Evolutionary conservation across 768 basidiomycete genomes (phyloP).

Genomic region (Russula griseocarnosa): DNA sequence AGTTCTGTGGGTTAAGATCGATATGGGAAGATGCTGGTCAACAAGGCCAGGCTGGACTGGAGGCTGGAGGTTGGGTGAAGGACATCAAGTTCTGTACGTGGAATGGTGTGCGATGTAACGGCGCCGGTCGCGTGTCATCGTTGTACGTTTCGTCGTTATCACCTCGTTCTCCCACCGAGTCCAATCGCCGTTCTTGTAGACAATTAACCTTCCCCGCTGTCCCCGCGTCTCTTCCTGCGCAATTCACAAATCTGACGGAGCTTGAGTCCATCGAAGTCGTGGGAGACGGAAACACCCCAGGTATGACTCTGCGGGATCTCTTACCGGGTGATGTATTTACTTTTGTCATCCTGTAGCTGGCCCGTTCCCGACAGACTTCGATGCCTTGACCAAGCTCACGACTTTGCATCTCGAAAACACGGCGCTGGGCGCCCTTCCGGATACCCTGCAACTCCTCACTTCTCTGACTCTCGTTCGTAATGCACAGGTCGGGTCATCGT

Average conservation of each 20-base stretch:
- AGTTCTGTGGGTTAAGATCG: conserved; percentile 47
- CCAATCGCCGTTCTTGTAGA: conserved; percentile 26
- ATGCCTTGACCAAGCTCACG: conserved; percentile 37
- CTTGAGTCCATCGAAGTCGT: conserved; percentile 40
- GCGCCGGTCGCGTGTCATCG: conserved; percentile 39
- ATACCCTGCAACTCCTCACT: conserved; percentile 36
- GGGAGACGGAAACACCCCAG: conserved; percentile 43
- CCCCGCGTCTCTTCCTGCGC: conserved; percentile 42
- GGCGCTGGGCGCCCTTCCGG: conserved; percentile 37
- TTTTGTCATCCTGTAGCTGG: conserved; percentile 36
- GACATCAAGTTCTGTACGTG: conserved; percentile 46
- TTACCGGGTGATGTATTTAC: conserved; percentile 5
- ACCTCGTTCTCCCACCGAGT: neutral
- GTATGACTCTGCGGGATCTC: conserved; percentile 31
- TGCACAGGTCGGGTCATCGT: conserved; percentile 37
- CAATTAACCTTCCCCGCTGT: conserved; percentile 46
- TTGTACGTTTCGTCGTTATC: conserved; percentile 37
- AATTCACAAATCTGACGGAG: conserved; percentile 40
- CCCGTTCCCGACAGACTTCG: conserved; percentile 40
- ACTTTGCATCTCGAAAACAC: conserved; percentile 44
- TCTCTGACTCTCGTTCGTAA: conserved; percentile 42
- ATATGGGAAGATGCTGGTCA: conserved; percentile 41
- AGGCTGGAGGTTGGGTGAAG: conserved; percentile 44
- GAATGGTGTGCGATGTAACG: conserved; percentile 45
- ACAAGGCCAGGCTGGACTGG: conserved; percentile 40